Evolutionary conservation across 306 rosid genomes (phyloP), one percentile per base, ranked within the genome.

Genomic region (Benincasa hispida): DNA sequence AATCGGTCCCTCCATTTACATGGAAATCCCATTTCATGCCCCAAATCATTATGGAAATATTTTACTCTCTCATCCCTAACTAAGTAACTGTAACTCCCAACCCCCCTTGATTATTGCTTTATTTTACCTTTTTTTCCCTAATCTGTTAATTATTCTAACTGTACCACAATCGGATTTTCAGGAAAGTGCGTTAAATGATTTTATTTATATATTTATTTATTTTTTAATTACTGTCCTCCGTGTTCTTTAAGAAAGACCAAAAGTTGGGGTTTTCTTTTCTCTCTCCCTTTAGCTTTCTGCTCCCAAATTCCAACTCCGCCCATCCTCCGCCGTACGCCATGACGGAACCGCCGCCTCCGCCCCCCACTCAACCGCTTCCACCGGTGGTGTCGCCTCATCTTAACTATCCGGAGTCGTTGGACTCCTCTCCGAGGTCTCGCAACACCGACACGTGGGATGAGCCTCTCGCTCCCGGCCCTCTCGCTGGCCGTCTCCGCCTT

Each of bases 391-490:
- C 81, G 6, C 80, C 86, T 2, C 92, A 86, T 72, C 80, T 86
- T 5, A 85, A 79, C 79, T 91, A 91, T 72, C 76, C 97, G 0
- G 98, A 91, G 48, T 93, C 97, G 0, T 57, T 91, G 0, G 98
- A 93, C 47, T 91, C 98, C 6, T 91, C 98, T 0, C 98, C 98
- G 0, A 83, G 96, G 25, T 91, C 97, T 24, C 92, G 97, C 5
- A 90, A 86, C 89, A 86, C 90, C 10, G 96, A 93, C 19, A 81
- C 92, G 3, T 93, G 96, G 97, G 98, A 91, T 60, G 97, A 93
- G 19, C 87, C 94, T 0, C 58, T 81, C 12, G 92, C 93, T 5
- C 32, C 87, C 0, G 78, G 76, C 37, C 75, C 89, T 14, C 80
- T 84, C 19, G 55, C 86, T 5, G 41, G 87, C 4, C 81, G 89